Percentiles rank a stretch among this genome's conserved stretches.
These are phyloP conservation scores for Chaetomium cochliodes DNA, from an alignment of 495 filamentous ascomycete genomes.

Conservation along the genomic window DNA sequence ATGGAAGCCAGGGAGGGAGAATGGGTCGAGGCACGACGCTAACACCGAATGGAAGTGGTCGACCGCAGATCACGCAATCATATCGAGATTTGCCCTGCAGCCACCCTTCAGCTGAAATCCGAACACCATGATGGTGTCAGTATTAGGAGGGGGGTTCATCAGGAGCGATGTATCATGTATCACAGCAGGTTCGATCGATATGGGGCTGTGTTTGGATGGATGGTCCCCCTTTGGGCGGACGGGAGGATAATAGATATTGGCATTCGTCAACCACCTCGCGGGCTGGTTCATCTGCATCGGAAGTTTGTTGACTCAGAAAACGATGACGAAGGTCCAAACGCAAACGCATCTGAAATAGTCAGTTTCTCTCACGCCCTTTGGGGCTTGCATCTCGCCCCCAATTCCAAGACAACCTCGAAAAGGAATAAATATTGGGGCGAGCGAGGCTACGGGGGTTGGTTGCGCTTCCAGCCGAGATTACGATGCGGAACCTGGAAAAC, in stretches of 20 bases:
- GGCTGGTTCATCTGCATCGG: too few relatives aligned
- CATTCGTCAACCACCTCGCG: too few relatives aligned
- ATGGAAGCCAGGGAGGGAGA: constrained; percentile 17
- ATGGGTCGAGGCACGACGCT: constrained; percentile 13
- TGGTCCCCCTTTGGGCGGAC: too few relatives aligned
- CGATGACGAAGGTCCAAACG: too few relatives aligned
- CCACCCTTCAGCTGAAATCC: constrained; percentile 9
- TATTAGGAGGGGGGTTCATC: too few relatives aligned
- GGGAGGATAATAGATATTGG: too few relatives aligned
- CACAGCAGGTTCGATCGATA: too few relatives aligned
- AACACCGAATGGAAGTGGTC: constrained; percentile 13
- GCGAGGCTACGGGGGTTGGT: not conserved
- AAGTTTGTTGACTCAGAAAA: too few relatives aligned
- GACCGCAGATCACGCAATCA: constrained; percentile 22
- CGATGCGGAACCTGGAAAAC: constrained; percentile 6
- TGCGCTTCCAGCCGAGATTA: constrained; percentile 19
- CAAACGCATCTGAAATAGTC: too few relatives aligned
- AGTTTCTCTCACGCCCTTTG: too few relatives aligned
- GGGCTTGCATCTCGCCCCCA: not conserved
- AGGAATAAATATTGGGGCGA: not conserved
- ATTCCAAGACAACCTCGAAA: not conserved
- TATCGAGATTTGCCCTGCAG: constrained; percentile 21
- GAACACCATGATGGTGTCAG: too few relatives aligned
- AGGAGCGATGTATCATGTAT: too few relatives aligned
- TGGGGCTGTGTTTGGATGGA: not conserved